A percentile compares a stretch with the other conserved stretches of the same genome.
Conservation (phyloP, 805 yeast genomes). For the Nakazawaea populi region DNA sequence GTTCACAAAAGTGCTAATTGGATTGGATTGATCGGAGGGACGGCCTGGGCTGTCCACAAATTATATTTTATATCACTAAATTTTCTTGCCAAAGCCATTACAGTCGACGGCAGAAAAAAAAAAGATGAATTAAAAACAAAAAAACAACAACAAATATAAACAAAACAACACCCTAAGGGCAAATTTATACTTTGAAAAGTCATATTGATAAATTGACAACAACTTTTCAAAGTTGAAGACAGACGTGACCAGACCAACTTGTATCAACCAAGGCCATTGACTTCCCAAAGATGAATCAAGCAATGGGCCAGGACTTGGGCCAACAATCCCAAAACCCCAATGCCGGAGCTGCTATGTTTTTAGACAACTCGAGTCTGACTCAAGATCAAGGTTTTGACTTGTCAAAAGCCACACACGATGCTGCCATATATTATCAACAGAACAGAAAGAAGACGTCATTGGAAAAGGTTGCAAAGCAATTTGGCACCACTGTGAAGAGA, state of each 20-base stretch:
- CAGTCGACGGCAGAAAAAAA: not conserved
- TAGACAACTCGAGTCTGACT: not conserved
- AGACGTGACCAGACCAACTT: no score
- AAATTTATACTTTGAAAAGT: not conserved
- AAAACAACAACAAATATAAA: not conserved
- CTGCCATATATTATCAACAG: conserved; percentile 9
- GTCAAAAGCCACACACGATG: conserved; percentile 9
- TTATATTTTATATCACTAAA: no score
- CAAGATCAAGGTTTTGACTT: conserved; percentile 7
- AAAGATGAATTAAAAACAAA: not conserved
- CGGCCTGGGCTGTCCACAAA: no score
- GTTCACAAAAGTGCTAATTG: no score
- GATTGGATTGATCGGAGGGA: no score
- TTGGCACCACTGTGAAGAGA: conserved; percentile 11
- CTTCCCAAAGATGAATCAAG: conserved; percentile 1
- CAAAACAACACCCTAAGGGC: not conserved
- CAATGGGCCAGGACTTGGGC: conserved; percentile 1
- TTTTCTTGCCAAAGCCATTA: not conserved
- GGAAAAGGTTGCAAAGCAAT: conserved; percentile 12
- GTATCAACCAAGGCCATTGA: no score
- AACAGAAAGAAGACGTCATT: conserved; percentile 10
- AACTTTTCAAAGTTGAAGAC: no score
- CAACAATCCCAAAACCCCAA: not conserved
- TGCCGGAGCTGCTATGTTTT: not conserved
- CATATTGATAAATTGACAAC: not conserved